Conservation (phyloP, 345 rosid genomes). For the Geranium brycei region DNA sequence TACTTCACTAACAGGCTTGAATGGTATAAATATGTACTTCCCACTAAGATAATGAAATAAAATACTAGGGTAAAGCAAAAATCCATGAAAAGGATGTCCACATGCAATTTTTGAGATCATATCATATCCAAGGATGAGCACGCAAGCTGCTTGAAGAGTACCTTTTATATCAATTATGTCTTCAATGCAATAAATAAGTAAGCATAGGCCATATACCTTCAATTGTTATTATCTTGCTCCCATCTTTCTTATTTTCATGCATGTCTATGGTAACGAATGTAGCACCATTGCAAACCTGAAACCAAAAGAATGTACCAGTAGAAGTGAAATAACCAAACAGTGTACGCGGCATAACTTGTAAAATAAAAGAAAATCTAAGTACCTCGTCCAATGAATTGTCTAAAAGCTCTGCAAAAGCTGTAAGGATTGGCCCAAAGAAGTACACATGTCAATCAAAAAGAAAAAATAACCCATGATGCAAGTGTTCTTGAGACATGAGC, state of each 20-base stretch:
- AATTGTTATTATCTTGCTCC: conserved; percentile 53
- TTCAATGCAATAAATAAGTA: neutral
- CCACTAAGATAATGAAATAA: neutral
- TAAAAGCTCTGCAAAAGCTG: conserved; percentile 90
- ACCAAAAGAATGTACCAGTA: conserved; percentile 8
- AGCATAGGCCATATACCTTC: conserved; percentile 39
- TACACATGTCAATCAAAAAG: neutral
- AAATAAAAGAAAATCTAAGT: neutral
- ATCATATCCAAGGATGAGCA: neutral
- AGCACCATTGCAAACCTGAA: conserved; percentile 69
- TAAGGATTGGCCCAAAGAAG: conserved; percentile 5
- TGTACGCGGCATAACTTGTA: neutral
- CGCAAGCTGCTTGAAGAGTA: neutral
- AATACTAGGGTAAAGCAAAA: neutral
- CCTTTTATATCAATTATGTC: neutral
- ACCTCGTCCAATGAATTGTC: conserved; percentile 94
- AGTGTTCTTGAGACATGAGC: neutral
- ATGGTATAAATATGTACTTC: neutral
- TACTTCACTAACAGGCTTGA: neutral
- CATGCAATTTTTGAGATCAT: neutral
- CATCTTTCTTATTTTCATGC: conserved; percentile 52
- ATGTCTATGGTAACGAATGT: conserved; percentile 61
- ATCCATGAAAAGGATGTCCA: neutral
- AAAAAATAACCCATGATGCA: neutral
- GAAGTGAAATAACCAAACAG: conserved; percentile 1